Conservation (phyloP, 352 stramenopile genomes). For the Globisporangium nagaii region DNA sequence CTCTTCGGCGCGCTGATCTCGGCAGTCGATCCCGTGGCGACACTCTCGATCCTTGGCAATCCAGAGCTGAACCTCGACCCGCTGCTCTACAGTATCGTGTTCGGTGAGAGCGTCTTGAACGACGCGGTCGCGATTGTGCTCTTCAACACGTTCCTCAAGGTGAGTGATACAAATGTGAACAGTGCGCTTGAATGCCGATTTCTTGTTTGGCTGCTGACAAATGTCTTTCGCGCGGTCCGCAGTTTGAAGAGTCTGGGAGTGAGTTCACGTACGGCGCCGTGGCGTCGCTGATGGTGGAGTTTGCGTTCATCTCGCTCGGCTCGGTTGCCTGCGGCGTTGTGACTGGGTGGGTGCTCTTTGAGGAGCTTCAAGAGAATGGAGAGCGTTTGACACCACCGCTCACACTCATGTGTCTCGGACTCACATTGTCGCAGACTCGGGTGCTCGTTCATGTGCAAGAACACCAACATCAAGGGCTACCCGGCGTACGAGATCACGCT, state of each 20-base stretch:
- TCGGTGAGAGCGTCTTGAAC: conserved; percentile 97
- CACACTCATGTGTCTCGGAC: no score
- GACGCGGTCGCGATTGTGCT: conserved; percentile 97
- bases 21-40: conserved; percentile 95
- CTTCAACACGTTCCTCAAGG: conserved; percentile 95
- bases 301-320: conserved; percentile 71
- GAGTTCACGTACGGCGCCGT: conserved; percentile 68
- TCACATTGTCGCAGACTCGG: conserved; percentile 32
- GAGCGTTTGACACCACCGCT: no score
- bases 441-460: conserved; percentile 77
- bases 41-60: conserved; percentile 93
- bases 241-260: conserved; percentile 75
- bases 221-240: neutral
- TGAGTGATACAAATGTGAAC: conserved; percentile 32
- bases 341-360: conserved; percentile 48
- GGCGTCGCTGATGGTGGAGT: conserved; percentile 60
- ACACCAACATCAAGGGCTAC: conserved; percentile 78
- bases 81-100: conserved; percentile 90
- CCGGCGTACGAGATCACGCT: conserved; percentile 73
- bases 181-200: neutral
- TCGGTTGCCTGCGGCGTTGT: conserved; percentile 75
- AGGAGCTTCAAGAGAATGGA: no score
- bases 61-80: conserved; percentile 89
- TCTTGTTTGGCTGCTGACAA: neutral
- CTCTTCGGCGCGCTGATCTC: conserved; percentile 95